phyloP scores from a whole-genome alignment of 768 basidiomycete genomes.

The Dendrothele bispora region DNA sequence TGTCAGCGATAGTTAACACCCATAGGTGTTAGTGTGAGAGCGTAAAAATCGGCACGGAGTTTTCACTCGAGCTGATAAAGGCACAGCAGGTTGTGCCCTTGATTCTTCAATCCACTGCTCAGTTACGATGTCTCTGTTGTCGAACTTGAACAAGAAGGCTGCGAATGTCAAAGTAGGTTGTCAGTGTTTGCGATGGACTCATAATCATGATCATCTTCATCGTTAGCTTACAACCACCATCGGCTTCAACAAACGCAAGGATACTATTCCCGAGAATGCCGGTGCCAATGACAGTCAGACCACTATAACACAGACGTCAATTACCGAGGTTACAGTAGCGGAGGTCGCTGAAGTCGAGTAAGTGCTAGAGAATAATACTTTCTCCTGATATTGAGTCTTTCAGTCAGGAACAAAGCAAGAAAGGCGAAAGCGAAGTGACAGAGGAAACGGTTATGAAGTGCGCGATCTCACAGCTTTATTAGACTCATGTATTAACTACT shows the following conservation, averaged over 20 bases:
- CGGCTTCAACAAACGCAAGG: neutral
- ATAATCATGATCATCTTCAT: neutral
- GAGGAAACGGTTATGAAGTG: neutral
- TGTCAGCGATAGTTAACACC: no score
- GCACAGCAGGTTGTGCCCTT: no score
- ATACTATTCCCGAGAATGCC: neutral
- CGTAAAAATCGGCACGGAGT: no score
- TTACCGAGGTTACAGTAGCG: neutral
- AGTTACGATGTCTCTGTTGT: no score
- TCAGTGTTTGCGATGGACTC: neutral
- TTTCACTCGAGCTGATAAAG: no score
- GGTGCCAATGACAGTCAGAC: neutral
- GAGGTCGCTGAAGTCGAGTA: neutral
- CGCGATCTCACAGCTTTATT: neutral
- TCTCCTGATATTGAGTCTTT: no score
- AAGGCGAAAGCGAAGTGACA: neutral
- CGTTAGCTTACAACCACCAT: neutral
- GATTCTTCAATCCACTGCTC: no score
- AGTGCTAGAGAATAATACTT: no score
- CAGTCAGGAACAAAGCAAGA: neutral
- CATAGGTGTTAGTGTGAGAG: no score
- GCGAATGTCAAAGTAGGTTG: slow-evolving; percentile 1
- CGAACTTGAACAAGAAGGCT: slow-evolving; percentile 1
- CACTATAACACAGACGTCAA: neutral
- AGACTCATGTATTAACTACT: neutral